Conservation (phyloP, 1,284 basidiomycete genomes). For the Sanghuangporus weigelae region DNA sequence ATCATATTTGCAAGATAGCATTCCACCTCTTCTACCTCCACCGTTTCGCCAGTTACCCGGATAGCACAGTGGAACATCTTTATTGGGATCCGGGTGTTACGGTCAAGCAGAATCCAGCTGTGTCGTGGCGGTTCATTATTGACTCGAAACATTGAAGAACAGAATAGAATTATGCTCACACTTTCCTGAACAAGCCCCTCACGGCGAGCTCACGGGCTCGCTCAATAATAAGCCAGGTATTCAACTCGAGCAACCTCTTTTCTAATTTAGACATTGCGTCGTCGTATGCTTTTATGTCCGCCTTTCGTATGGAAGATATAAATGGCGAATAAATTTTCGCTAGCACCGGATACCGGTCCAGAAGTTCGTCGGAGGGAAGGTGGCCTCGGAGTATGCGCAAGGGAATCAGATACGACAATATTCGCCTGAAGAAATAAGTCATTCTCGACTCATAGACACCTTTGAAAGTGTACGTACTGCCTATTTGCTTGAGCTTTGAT, state of each 20-base stretch:
- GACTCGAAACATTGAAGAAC: background rate
- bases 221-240: conserved; percentile 84
- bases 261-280: conserved; percentile 64
- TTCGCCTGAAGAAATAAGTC: conserved; percentile 49
- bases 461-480: conserved; percentile 51
- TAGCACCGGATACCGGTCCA: conserved; percentile 70
- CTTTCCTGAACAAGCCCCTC: conserved; percentile 79
- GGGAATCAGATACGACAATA: conserved; percentile 87
- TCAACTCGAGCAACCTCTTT: conserved; percentile 71
- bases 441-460: background rate
- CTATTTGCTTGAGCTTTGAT: conserved; percentile 64
- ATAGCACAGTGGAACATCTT: conserved; percentile 72
- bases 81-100: conserved; percentile 72
- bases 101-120: conserved; percentile 77
- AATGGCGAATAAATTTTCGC: conserved; percentile 77
- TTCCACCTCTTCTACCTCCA: conserved; percentile 78
- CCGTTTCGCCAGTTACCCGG: conserved; percentile 57
- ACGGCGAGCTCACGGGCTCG: conserved; percentile 84
- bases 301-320: conserved; percentile 67
- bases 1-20: conserved; percentile 94
- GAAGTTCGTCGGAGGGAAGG: conserved; percentile 66
- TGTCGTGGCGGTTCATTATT: background rate
- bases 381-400: conserved; percentile 83
- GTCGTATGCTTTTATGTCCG: conserved; percentile 83
- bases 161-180: conserved; percentile 49